Percentiles rank a stretch among this genome's conserved stretches.
Evolutionary conservation across 345 rosid genomes (phyloP).

Genomic region (Gossypium anomalum): DNA sequence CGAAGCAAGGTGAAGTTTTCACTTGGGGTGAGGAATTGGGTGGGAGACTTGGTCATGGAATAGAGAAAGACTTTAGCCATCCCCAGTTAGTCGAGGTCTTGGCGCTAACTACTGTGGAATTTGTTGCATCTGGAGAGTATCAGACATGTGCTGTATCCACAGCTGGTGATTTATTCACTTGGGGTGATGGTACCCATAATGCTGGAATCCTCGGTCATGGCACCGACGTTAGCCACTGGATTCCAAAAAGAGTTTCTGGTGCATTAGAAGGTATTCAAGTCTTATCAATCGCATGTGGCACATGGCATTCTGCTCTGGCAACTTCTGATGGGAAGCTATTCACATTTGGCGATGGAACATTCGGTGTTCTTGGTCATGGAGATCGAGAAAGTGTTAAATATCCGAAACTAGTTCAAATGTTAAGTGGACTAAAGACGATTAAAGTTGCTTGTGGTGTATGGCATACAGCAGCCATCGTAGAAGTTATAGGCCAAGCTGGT

Average conservation of each 20-base stretch:
- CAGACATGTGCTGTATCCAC: constrained; percentile 83
- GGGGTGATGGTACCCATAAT: constrained; percentile 90
- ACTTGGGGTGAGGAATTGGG: constrained; percentile 98
- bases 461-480: constrained; percentile 98
- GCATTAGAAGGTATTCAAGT: constrained; percentile 88
- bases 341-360: constrained; percentile 92
- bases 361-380: constrained; percentile 91
- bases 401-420: constrained; percentile 74
- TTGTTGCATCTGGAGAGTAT: constrained; percentile 76
- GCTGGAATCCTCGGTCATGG: constrained; percentile 90
- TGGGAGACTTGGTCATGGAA: constrained; percentile 96
- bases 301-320: constrained; percentile 91
- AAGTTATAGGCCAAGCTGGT: constrained; percentile 61
- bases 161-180: constrained; percentile 72
- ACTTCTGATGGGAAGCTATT: constrained; percentile 84
- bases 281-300: constrained; percentile 76
- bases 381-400: constrained; percentile 59
- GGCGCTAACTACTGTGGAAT: constrained; percentile 71
- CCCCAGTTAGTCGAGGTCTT: constrained; percentile 83
- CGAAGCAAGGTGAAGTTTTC: constrained; percentile 95
- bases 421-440: constrained; percentile 64
- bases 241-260: constrained; percentile 86
- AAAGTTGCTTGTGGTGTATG: constrained; percentile 95
- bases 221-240: constrained; percentile 79
- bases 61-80: constrained; percentile 53